These are phyloP conservation scores for Adansonia madagascariensis DNA, from an alignment of 441 rosid genomes.

Conservation along the genomic window DNA sequence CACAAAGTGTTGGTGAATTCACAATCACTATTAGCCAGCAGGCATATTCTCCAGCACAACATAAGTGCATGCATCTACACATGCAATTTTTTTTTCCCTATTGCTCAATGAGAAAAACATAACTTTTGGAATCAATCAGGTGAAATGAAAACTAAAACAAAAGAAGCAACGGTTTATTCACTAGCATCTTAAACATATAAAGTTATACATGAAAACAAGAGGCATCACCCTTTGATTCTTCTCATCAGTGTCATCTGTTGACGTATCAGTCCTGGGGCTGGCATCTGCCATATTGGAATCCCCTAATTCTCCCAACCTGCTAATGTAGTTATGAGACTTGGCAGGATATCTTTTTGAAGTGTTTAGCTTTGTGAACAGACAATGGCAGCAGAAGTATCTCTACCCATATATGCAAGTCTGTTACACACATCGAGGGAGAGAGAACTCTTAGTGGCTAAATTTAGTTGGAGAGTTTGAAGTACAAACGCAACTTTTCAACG, in stretches of 20 bases:
- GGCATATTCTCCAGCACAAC: neutral
- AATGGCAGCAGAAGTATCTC: constrained; percentile 40
- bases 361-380: constrained; percentile 42
- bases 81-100: neutral
- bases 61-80: neutral
- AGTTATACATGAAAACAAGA: constrained; percentile 19
- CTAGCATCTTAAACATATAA: neutral
- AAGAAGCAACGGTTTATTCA: constrained; percentile 9
- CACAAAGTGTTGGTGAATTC: constrained; percentile 26
- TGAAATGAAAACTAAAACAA: neutral
- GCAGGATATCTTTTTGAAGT: constrained; percentile 44
- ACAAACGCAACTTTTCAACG: constrained; percentile 13
- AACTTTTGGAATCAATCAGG: neutral
- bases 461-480: constrained; percentile 15
- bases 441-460: constrained; percentile 29
- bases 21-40: constrained; percentile 13
- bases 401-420: constrained; percentile 48
- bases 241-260: constrained; percentile 85
- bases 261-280: constrained; percentile 77
- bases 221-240: constrained; percentile 69
- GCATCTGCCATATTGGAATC: constrained; percentile 65
- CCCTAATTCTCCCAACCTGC: constrained; percentile 58
- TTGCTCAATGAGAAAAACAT: neutral
- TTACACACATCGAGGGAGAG: constrained; percentile 24
- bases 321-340: constrained; percentile 39